Evolutionary conservation across 495 filamentous ascomycete genomes (phyloP), one percentile per base, ranked within the genome.

Genomic region (Pyronema omphalodes): DNA sequence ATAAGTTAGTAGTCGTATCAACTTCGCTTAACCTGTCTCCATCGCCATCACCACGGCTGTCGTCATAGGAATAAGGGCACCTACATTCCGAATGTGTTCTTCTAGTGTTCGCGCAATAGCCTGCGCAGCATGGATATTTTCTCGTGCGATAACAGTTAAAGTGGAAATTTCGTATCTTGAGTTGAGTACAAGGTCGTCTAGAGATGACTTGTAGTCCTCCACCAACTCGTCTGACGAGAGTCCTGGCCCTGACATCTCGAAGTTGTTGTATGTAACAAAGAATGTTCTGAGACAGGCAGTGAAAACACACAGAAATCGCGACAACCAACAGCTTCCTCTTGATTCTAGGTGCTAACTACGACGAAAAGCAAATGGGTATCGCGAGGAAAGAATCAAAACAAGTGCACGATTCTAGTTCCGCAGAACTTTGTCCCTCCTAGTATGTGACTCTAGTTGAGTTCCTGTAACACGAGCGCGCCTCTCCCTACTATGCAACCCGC

Each of bases 121-220:
- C 67, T 83, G 77, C 34, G 88, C 91, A 71, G 94, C 84, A 67
- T 89, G 83, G 55, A 87, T 94, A 60, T 93, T 94, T 67, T 98
- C 91, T 64, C 87, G 86, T 53, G 91, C 91, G 61, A 98, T 96
- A 63, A 91, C 78, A 36, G 91, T 96, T 66, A 98, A 70, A 68
- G 88, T 94, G 71, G 81, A 84, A 67, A 98, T 98, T 70, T 94
- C 88, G 64, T 81, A 83, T 65, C 86, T 79, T 63, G 84, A 86
- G 71, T 94, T 94, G 60, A 80, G 75, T 53, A 80, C 82, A 61
- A 98, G 74, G 70, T 94, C 91, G 68, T 89, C 82, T 62, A 98
- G 75, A 49, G 91, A 91, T 58, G 86, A 82, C 63, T 81, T 83
- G 74, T 93, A 98, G 73, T 95, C 93, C 68, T 88, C 82, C 55